These are phyloP conservation scores for Triangularia setosa DNA, from an alignment of 2,329 filamentous ascomycete genomes.

Conservation along the genomic window DNA sequence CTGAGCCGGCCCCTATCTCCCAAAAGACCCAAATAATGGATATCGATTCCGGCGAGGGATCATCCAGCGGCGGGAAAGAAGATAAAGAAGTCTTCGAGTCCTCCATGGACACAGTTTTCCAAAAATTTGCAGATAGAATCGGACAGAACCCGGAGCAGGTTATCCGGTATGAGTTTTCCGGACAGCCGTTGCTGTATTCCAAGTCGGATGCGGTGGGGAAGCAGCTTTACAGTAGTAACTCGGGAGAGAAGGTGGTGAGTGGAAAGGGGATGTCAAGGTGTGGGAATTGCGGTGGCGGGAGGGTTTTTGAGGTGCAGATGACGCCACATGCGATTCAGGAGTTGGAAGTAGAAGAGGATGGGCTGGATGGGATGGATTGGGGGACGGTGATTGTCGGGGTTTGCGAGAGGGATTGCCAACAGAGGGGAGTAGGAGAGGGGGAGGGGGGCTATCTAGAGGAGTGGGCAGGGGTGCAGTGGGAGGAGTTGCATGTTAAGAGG, in stretches of 20 bases:
- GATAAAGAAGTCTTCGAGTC: slow-evolving; percentile 72
- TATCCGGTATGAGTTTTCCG: slow-evolving; percentile 74
- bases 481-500: slow-evolving; percentile 56
- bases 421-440: slow-evolving; percentile 53
- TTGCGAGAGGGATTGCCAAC: slow-evolving; percentile 74
- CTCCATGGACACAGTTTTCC: slow-evolving; percentile 69
- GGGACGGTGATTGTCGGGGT: slow-evolving; percentile 86
- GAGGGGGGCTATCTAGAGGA: slow-evolving; percentile 82
- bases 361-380: slow-evolving; percentile 93
- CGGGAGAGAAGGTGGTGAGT: slow-evolving; percentile 14
- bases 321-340: slow-evolving; percentile 87
- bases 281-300: slow-evolving; percentile 65
- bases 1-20: slow-evolving; percentile 44
- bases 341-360: slow-evolving; percentile 72
- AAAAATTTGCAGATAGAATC: slow-evolving; percentile 74
- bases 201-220: slow-evolving; percentile 71
- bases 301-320: slow-evolving; percentile 89
- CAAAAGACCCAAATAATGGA: slow-evolving; percentile 49
- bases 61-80: slow-evolving; percentile 43
- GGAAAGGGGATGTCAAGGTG: slow-evolving; percentile 66
- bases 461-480: slow-evolving; percentile 98
- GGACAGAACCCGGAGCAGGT: slow-evolving; percentile 79
- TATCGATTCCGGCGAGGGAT: slow-evolving; percentile 34
- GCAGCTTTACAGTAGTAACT: slow-evolving; percentile 41
- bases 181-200: slow-evolving; percentile 73